A percentile compares a stretch with the other conserved stretches of the same genome.
Conservation (phyloP, 768 basidiomycete genomes). For the Hemileccinum impolitum region DNA sequence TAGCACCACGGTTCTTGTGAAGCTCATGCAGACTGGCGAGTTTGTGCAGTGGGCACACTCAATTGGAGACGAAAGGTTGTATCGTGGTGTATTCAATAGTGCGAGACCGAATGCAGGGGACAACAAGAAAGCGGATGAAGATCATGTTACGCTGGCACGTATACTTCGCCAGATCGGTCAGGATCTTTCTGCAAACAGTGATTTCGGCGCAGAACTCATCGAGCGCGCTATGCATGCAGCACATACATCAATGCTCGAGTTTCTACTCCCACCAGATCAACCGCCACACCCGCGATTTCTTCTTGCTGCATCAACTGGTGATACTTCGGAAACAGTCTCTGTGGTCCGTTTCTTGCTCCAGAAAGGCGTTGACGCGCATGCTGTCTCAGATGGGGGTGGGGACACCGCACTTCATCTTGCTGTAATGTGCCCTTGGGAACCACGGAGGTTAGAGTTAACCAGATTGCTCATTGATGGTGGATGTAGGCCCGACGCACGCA, state of each 20-base stretch:
- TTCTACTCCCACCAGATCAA: not conserved
- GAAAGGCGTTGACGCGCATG: not conserved
- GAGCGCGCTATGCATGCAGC: not conserved
- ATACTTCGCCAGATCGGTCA: not conserved
- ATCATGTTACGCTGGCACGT: not conserved
- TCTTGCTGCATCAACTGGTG: not conserved
- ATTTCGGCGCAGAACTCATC: not conserved
- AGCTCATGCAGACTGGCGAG: not conserved
- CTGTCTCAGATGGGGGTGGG: not conserved
- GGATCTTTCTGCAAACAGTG: not conserved
- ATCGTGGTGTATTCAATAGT: not conserved
- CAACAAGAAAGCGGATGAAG: not conserved
- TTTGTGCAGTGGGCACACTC: not conserved
- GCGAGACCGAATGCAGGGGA: constrained; percentile 1
- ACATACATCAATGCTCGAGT: not conserved
- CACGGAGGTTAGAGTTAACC: not conserved
- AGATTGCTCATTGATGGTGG: constrained; percentile 5
- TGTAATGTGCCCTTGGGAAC: not conserved
- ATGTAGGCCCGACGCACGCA: not conserved
- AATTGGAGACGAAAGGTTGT: not conserved
- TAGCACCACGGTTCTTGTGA: not conserved
- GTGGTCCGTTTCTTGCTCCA: constrained; percentile 3
- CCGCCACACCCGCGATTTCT: not conserved
- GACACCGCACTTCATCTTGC: not conserved
- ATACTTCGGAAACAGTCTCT: not conserved